phyloP scores from a whole-genome alignment of 2,329 filamentous ascomycete species.

The Fusarium veterinarium region DNA sequence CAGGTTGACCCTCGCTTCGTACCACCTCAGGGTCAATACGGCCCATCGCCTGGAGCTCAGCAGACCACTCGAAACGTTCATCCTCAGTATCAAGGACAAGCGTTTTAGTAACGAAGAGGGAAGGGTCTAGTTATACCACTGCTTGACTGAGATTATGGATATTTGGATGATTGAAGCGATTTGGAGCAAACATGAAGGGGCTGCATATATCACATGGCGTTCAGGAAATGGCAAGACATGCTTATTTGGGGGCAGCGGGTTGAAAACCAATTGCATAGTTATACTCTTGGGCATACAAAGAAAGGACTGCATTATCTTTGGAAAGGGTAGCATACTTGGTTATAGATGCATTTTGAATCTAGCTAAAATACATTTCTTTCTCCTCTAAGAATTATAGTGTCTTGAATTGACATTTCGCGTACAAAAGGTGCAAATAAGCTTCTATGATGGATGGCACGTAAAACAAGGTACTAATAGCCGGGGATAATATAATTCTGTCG shows the following conservation, averaged over 20 bases:
- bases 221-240: constrained; percentile 19
- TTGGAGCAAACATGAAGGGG: constrained; percentile 25
- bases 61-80: constrained; percentile 41
- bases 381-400: not conserved
- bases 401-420: not conserved
- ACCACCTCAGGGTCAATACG: constrained; percentile 49
- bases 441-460: not conserved
- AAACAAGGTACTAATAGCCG: not conserved
- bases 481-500: not conserved
- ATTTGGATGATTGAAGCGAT: constrained; percentile 16
- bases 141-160: constrained; percentile 7
- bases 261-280: constrained; percentile 27
- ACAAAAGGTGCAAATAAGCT: not conserved
- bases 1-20: constrained; percentile 45
- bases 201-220: constrained; percentile 36
- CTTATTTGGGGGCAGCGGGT: constrained; percentile 23
- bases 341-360: constrained; percentile 19
- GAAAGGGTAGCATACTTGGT: not conserved
- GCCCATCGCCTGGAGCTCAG: constrained; percentile 26
- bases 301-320: constrained; percentile 21
- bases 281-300: constrained; percentile 20
- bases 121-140: not conserved
- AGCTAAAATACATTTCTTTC: not conserved
- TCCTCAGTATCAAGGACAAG: constrained; percentile 53
- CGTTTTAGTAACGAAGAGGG: constrained; percentile 44